Evolutionary conservation across 495 filamentous ascomycete species (phyloP), one percentile per base, ranked within the genome.

Genomic region (Margaritispora aquatica): DNA sequence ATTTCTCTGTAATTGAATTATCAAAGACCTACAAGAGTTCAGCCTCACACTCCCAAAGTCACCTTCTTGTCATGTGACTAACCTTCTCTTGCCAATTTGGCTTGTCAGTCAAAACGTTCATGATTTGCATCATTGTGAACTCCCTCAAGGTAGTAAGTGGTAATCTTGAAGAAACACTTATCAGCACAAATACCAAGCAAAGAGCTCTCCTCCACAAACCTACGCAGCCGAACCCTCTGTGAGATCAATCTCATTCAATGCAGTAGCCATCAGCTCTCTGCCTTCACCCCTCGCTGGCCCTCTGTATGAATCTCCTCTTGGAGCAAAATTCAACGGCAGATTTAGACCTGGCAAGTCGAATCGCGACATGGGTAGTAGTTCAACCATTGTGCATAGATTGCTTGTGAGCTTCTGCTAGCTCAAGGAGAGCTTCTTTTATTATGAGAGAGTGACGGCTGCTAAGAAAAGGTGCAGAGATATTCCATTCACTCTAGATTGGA

Each of bases 21-120:
- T 85, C 73, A 41, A 80, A 81, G 57, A 85, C 75, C 62, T 84
- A 21, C 15, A 51, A 50, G 11, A 53, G 26, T 23, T 54, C 50
- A 29, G 17, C n/a, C 19, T 2, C 13, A 21, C 19, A 46, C 48
- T 21, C 15, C 10, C 4, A 47, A 17, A 9, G 7, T 44, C 29
- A 5, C 29, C 29, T 34, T 34, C 29, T 34, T 23, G 20, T 51
- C 20, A 57, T 57, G 24, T 57, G 13, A 29, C 36, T 24, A 31
- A 60, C 62, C 58, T 64, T 65, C 17, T 55, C 29, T n/a, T 61
- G 36, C 62, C 62, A 65, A 2, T 17, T 29, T 2, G 26, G 38
- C 31, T 61, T 65, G 44, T 65, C 58, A 15, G 58, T 61, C 5
- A 65, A 15, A 1, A 5, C 9, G 52, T 61, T 50, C 62, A 65